phyloP scores from a whole-genome alignment of 2,329 filamentous ascomycete genomes.

The Chaetomium sp. region DNA sequence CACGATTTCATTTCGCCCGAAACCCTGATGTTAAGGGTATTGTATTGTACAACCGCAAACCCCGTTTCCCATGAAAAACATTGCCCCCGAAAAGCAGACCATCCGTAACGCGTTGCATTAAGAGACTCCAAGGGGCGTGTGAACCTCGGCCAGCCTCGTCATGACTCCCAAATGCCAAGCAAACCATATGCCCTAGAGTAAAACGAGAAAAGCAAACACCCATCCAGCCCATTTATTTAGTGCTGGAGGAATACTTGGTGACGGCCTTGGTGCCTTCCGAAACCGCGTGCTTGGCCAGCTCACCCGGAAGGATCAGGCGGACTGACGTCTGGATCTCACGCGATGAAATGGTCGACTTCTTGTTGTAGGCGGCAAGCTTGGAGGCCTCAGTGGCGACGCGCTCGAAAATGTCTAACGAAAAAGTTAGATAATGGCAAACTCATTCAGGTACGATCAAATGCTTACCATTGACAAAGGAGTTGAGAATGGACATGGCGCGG shows the following conservation, averaged over 20 bases:
- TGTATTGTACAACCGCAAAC: constrained; percentile 65
- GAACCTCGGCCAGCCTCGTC: constrained; percentile 45
- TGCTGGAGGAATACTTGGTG: constrained; percentile 99
- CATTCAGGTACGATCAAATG: background rate
- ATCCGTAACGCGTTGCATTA: constrained; percentile 76
- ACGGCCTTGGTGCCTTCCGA: constrained; percentile 99
- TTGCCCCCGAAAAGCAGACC: constrained; percentile 55
- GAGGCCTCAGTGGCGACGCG: constrained; percentile 96
- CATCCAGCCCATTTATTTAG: constrained; percentile 69
- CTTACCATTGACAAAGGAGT: constrained; percentile 98
- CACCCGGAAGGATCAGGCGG: constrained; percentile 93
- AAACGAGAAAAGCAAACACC: constrained; percentile 38
- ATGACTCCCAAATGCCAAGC: constrained; percentile 53
- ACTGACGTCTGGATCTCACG: constrained; percentile 99
- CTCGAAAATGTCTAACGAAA: constrained; percentile 86
- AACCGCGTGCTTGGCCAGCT: constrained; percentile 98
- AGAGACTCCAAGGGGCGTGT: constrained; percentile 48
- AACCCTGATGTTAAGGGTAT: constrained; percentile 55
- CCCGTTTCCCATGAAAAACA: constrained; percentile 60
- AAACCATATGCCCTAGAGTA: constrained; percentile 52
- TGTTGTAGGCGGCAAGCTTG: constrained; percentile 99
- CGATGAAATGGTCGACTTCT: constrained; percentile 99
- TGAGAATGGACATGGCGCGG: constrained; percentile 98
- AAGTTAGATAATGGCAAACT: constrained; percentile 22
- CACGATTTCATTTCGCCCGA: constrained; percentile 56